Base-by-base conservation (phyloP, 352 stramenopile genomes). In the Plasmopara viticola region DNA sequence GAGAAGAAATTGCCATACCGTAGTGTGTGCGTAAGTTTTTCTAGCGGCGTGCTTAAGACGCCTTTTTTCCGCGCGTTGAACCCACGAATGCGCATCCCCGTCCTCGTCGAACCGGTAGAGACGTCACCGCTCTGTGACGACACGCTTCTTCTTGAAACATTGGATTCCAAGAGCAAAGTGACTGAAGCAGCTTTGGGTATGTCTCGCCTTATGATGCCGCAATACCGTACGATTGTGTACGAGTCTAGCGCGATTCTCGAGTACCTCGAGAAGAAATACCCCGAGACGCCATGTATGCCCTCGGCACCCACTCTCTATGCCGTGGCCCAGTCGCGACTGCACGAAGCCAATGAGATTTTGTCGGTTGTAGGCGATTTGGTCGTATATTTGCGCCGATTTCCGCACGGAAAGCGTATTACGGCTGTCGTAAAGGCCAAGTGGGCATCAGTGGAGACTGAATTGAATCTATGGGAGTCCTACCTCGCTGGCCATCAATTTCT, bases 321-420 rank as follows among this genome's bases (percentile, higher is more conserved):
- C 8, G 59, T 87, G 12, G 82, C 82, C 5, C 77, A 92, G 70
- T 85, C 76, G 35, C 73, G 82, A 37, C 66, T 92, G 53, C 78
- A 90, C 48, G 82, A 92, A 62, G 73, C 78, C 9, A 92, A 92
- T 52, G 82, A 92, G 70, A 86, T 90, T 52, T 60, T 92, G 29
- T 92, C 82, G 6, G 78, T 88, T 15, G 77, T 92, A 9, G 82
- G 81, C 13, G 82, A 92, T 34, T 53, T 92, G 28, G 78, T 92
- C 33, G 78, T 89, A 15, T 92, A 90, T 51, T 51, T 92, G 58
- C 78, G 82, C 30, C 77, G 82, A 6, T 85, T 92, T 50, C 74
- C 75, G 6, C 55, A 64, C 17, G 76, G 77, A 8, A 68, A 75
- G 38, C 76, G 78, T 44, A 87, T 84, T 43, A 50, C 70, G 5